Percentiles rank a stretch among this genome's conserved stretches.
These are phyloP conservation scores for Hexamita inflata DNA, from an alignment of 208 protist species.

Conservation along the genomic window DNA sequence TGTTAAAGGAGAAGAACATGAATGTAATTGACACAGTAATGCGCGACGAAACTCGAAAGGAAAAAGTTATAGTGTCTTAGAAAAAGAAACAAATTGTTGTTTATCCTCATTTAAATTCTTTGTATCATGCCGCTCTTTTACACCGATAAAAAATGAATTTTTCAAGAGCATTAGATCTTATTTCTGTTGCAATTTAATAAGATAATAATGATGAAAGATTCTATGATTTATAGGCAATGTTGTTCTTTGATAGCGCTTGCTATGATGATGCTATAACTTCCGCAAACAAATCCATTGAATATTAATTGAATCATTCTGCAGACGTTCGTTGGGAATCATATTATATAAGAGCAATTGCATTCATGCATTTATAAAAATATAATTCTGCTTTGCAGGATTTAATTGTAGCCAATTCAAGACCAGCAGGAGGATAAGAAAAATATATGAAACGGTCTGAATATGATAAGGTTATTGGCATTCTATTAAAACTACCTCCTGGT, in stretches of 20 bases:
- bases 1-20: background rate
- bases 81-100: background rate
- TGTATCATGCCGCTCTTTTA: slow-evolving; percentile 15
- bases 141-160: slow-evolving; percentile 21
- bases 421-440: slow-evolving; percentile 15
- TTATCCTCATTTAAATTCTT: background rate
- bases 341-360: background rate
- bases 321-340: background rate
- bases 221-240: slow-evolving; percentile 5
- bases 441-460: background rate
- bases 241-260: background rate
- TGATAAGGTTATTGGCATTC: slow-evolving; percentile 1
- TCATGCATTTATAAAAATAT: slow-evolving; percentile 3
- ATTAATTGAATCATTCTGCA: background rate
- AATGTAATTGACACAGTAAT: slow-evolving; percentile 8
- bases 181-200: slow-evolving; percentile 1
- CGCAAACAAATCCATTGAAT: background rate
- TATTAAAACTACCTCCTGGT: background rate
- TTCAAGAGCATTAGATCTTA: background rate
- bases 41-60: background rate
- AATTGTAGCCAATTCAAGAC: background rate
- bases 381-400: background rate
- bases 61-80: background rate
- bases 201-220: slow-evolving; percentile 11
- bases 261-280: background rate